Evolutionary conservation across 148 eudicot species (phyloP).

Genomic region (Pharnaceum exiguum): DNA sequence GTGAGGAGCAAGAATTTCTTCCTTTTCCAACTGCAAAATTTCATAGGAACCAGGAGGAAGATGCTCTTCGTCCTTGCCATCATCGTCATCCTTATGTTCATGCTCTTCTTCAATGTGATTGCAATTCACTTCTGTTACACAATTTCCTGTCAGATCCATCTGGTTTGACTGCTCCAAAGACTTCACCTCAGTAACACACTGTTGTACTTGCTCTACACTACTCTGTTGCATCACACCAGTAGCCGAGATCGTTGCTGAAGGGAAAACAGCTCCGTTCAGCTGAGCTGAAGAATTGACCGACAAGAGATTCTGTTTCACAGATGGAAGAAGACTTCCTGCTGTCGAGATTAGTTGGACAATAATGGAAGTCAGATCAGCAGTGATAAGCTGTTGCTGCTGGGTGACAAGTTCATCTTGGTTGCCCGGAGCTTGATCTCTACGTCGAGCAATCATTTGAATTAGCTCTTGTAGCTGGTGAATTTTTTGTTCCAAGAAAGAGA

Average conservation of each 20-base stretch:
- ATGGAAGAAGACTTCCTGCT: conserved; percentile 93
- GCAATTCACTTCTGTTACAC: conserved; percentile 32
- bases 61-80: conserved; percentile 82
- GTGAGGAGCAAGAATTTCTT: conserved; percentile 95
- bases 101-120: conserved; percentile 51
- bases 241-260: conserved; percentile 18
- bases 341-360: conserved; percentile 86
- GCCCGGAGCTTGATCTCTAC: conserved; percentile 34
- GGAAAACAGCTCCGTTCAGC: conserved; percentile 27
- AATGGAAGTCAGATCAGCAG: conserved; percentile 86
- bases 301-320: conserved; percentile 51
- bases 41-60: conserved; percentile 90
- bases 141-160: conserved; percentile 29
- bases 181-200: conserved; percentile 19
- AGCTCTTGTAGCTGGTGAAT: conserved; percentile 91
- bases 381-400: conserved; percentile 91
- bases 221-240: conserved; percentile 22
- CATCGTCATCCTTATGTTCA: conserved; percentile 77
- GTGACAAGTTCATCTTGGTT: conserved; percentile 47
- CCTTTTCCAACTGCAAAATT: conserved; percentile 86
- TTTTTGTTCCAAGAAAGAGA: conserved; percentile 77
- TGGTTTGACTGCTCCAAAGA: conserved; percentile 36
- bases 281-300: conserved; percentile 36
- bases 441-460: conserved; percentile 48
- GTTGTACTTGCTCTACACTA: conserved; percentile 31